Evolutionary conservation across 257 asterid genomes (phyloP).

Genomic region (Solanum virginianum): DNA sequence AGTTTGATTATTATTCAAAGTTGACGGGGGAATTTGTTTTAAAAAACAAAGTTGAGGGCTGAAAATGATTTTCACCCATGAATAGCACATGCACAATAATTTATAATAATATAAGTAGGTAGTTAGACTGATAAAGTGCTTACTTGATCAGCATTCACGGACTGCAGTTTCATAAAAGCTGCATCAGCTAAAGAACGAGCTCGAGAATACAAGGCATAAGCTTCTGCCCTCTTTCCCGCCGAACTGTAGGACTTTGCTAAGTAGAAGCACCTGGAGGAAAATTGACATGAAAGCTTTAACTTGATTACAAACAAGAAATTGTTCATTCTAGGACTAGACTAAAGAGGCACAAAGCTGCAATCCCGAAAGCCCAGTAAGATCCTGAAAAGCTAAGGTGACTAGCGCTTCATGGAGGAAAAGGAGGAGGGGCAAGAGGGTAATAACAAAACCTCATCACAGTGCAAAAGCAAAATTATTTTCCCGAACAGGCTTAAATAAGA

Average conservation of each 20-base stretch:
- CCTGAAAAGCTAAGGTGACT: neutral
- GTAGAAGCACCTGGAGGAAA: conserved; percentile 79
- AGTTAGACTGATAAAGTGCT: neutral
- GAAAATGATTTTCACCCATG: too few species aligned
- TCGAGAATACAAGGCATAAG: conserved; percentile 63
- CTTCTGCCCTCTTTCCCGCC: conserved; percentile 92
- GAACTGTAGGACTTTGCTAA: conserved; percentile 87
- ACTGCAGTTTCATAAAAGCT: conserved; percentile 49
- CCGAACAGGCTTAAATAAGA: neutral
- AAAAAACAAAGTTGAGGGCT: too few species aligned
- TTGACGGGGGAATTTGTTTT: too few species aligned
- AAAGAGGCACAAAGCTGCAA: neutral
- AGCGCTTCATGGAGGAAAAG: neutral
- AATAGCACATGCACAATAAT: neutral
- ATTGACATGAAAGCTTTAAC: conserved; percentile 5
- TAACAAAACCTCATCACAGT: neutral
- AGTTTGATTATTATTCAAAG: too few species aligned
- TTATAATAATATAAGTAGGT: neutral
- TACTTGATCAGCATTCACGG: conserved; percentile 53
- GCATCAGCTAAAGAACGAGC: conserved; percentile 58
- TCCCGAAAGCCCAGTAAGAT: neutral
- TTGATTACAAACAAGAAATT: neutral
- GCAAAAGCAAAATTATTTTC: neutral
- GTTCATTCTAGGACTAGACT: neutral
- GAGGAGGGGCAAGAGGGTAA: neutral